Conservation (phyloP, 805 yeast species). For the Ogataea siamensis region DNA sequence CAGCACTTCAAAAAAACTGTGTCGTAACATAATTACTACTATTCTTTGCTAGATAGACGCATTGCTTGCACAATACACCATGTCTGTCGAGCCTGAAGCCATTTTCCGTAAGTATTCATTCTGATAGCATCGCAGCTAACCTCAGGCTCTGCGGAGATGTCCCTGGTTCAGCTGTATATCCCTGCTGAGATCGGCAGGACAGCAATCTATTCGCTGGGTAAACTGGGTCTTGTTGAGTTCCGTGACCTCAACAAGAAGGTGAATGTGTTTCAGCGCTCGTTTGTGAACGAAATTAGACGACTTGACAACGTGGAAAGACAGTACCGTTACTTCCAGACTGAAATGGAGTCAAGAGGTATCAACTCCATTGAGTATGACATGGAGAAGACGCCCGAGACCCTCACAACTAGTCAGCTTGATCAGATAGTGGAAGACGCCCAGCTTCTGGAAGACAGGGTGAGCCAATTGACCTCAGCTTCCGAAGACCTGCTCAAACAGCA, state of each 20-base stretch:
- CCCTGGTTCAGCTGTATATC: constrained; percentile 84
- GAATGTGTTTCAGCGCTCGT: constrained; percentile 84
- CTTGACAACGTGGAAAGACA: constrained; percentile 90
- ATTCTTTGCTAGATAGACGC: constrained; percentile 4
- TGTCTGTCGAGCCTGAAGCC: constrained; percentile 26
- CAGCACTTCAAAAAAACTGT: constrained; percentile 9
- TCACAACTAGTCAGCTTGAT: constrained; percentile 54
- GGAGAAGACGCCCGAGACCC: constrained; percentile 25
- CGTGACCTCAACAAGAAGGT: constrained; percentile 84
- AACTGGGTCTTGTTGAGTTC: constrained; percentile 81
- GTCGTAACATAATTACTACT: background rate
- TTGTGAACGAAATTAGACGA: constrained; percentile 81
- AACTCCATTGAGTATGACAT: constrained; percentile 22
- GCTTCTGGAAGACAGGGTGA: constrained; percentile 69
- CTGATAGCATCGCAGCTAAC: background rate
- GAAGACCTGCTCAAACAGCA: constrained; percentile 63
- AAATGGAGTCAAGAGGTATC: constrained; percentile 43
- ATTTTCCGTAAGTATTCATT: constrained; percentile 30
- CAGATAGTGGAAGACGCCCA: constrained; percentile 62
- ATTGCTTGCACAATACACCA: constrained; percentile 8
- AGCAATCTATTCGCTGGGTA: constrained; percentile 81
- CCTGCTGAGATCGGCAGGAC: constrained; percentile 90
- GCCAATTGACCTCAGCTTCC: constrained; percentile 67
- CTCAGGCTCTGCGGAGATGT: constrained; percentile 91
- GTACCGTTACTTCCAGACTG: constrained; percentile 51